Percentiles rank a stretch among this genome's conserved stretches.
These are phyloP conservation scores for Plantago ovata DNA, from an alignment of 257 asterid genomes.

Conservation along the genomic window DNA sequence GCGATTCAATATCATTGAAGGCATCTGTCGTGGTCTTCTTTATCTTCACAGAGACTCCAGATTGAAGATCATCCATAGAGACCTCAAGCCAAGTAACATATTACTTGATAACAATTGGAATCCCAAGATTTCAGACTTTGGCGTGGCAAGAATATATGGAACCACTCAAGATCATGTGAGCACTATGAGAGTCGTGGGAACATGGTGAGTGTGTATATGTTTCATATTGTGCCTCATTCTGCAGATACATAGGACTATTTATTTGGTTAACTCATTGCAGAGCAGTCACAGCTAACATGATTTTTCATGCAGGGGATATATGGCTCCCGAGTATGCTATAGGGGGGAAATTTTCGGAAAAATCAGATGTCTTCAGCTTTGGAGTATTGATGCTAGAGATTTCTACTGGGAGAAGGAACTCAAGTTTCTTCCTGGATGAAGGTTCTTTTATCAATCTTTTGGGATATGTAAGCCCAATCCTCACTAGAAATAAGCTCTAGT, in stretches of 20 bases:
- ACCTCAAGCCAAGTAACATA: constrained; percentile 53
- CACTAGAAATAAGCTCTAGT: not conserved
- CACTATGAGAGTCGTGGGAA: constrained; percentile 48
- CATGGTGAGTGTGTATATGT: constrained; percentile 37
- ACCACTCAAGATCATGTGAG: constrained; percentile 48
- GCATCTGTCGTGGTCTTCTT: constrained; percentile 61
- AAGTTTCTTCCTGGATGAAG: constrained; percentile 22
- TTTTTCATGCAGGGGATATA: constrained; percentile 38
- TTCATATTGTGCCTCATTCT: not conserved
- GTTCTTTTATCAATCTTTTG: constrained; percentile 19
- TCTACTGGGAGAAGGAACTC: constrained; percentile 38
- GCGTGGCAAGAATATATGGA: constrained; percentile 18
- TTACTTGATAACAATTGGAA: too few relatives aligned
- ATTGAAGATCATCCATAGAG: constrained; percentile 57
- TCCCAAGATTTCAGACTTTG: constrained; percentile 17
- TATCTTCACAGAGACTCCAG: constrained; percentile 70
- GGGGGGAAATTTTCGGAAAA: constrained; percentile 37
- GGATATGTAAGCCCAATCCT: constrained; percentile 34
- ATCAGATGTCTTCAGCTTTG: constrained; percentile 41
- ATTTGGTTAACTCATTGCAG: too few relatives aligned
- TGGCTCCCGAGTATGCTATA: constrained; percentile 53
- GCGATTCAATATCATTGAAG: constrained; percentile 43
- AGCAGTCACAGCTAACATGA: not conserved
- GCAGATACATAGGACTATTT: not conserved
- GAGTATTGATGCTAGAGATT: constrained; percentile 49